Percentiles rank a stretch among this genome's conserved stretches.
Conservation (phyloP, 495 filamentous ascomycete genomes). For the Daldinia childiae region DNA sequence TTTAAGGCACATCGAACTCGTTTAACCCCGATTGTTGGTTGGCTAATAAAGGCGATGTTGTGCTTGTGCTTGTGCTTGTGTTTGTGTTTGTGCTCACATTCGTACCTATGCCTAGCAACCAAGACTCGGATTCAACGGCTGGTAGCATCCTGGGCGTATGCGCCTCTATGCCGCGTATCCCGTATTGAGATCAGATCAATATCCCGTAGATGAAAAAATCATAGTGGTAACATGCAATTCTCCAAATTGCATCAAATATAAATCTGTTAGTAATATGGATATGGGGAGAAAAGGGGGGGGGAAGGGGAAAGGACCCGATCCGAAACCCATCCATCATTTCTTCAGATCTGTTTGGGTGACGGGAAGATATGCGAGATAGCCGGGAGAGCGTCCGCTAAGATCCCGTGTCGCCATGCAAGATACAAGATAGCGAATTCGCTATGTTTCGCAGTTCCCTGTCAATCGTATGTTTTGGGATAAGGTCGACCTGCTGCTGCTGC, state of each 20-base stretch:
- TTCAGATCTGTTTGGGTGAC: slow-evolving; percentile 30
- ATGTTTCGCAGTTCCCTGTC: slow-evolving; percentile 30
- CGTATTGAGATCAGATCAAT: neutral
- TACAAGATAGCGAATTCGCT: slow-evolving; percentile 18
- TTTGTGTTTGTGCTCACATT: slow-evolving; percentile 3
- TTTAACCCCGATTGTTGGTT: slow-evolving; percentile 13
- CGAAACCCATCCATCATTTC: slow-evolving; percentile 2
- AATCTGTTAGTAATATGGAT: slow-evolving; percentile 16
- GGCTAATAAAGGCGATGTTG: slow-evolving; percentile 9
- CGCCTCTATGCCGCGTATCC: neutral
- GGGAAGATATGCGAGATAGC: slow-evolving; percentile 40
- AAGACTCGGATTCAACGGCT: slow-evolving; percentile 16
- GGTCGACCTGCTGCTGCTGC: slow-evolving; percentile 27
- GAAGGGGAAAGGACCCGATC: slow-evolving; percentile 15
- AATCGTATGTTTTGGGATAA: slow-evolving; percentile 19
- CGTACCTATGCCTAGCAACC: slow-evolving; percentile 26
- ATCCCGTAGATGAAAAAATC: neutral
- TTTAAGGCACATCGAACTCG: neutral
- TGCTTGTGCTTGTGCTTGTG: neutral
- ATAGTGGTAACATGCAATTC: slow-evolving; percentile 19
- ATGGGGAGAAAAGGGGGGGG: neutral
- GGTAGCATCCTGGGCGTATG: slow-evolving; percentile 1
- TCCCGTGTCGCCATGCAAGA: slow-evolving; percentile 11
- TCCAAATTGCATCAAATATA: slow-evolving; percentile 29
- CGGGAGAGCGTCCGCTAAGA: slow-evolving; percentile 24